Evolutionary conservation across 495 filamentous ascomycete species (phyloP).

Genomic region (Aspergillus funiculosus): DNA sequence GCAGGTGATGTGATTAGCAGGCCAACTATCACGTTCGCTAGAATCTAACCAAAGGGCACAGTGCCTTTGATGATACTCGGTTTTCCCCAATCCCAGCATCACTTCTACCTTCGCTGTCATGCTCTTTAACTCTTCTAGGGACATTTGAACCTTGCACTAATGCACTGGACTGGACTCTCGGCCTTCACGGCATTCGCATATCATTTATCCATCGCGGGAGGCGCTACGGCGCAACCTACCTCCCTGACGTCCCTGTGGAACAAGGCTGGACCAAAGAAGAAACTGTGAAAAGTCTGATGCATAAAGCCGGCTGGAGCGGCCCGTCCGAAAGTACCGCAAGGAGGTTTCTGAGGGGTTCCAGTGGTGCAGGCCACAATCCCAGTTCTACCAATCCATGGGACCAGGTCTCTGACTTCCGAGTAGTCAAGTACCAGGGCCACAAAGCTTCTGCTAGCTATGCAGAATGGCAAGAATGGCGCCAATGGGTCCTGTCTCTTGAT

Average conservation of each 20-base stretch:
- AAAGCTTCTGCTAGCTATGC: slow-evolving; percentile 62
- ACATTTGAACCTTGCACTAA: slow-evolving; percentile 67
- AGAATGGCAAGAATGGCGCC: slow-evolving; percentile 71
- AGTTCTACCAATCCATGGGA: slow-evolving; percentile 51
- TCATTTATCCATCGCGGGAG: slow-evolving; percentile 61
- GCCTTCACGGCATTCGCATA: slow-evolving; percentile 77
- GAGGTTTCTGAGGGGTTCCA: slow-evolving; percentile 32
- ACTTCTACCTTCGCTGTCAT: slow-evolving; percentile 65
- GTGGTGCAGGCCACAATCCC: slow-evolving; percentile 5
- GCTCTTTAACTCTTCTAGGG: slow-evolving; percentile 67
- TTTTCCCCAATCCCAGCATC: slow-evolving; percentile 66
- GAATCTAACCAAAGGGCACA: slow-evolving; percentile 27
- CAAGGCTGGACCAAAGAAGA: slow-evolving; percentile 97
- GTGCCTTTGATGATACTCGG: slow-evolving; percentile 80
- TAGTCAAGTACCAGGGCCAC: slow-evolving; percentile 75
- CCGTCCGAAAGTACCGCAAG: slow-evolving; percentile 45
- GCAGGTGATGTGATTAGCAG: too few relatives aligned
- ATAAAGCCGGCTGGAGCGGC: slow-evolving; percentile 80
- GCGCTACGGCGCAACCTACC: slow-evolving; percentile 68
- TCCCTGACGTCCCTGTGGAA: slow-evolving; percentile 86
- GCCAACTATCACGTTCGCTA: background rate
- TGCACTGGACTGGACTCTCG: slow-evolving; percentile 79
- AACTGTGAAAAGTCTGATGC: slow-evolving; percentile 81
- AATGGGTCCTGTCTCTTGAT: slow-evolving; percentile 55
- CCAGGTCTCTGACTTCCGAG: slow-evolving; percentile 62